These are phyloP conservation scores for Cryphonectria radicalis DNA, from an alignment of 2,329 filamentous ascomycete genomes.

Conservation along the genomic window DNA sequence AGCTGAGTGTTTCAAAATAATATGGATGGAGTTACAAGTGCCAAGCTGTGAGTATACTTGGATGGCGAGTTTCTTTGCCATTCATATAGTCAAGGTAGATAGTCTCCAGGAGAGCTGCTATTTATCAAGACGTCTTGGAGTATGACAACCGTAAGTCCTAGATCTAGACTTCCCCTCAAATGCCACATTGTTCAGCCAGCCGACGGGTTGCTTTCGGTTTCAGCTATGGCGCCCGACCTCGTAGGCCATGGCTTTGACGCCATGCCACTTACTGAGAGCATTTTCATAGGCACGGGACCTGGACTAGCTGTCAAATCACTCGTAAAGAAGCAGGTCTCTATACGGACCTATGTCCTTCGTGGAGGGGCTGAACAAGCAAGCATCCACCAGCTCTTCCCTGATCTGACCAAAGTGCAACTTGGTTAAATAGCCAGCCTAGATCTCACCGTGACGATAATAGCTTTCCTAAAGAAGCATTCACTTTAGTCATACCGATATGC, in stretches of 20 bases:
- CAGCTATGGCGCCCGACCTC: not conserved
- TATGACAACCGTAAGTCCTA: not conserved
- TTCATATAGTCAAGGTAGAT: too few relatives aligned
- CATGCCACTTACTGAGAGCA: not conserved
- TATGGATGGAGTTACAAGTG: not conserved
- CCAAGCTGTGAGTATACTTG: not conserved
- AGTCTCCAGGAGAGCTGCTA: not conserved
- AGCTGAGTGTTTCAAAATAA: not conserved
- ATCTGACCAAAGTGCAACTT: not conserved
- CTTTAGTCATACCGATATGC: not conserved
- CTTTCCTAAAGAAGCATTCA: not conserved
- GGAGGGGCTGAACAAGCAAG: not conserved
- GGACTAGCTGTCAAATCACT: not conserved
- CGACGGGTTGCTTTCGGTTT: not conserved
- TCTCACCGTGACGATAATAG: not conserved
- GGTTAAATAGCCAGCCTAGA: not conserved
- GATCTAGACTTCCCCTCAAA: not conserved
- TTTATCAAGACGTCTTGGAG: not conserved
- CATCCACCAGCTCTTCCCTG: not conserved
- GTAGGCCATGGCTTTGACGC: not conserved
- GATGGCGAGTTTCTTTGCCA: not conserved
- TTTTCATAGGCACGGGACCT: not conserved
- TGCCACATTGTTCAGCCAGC: not conserved
- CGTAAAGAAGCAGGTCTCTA: not conserved
- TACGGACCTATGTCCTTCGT: not conserved